Conservation (phyloP, 257 asterid genomes). For the Petunia axillaris region DNA sequence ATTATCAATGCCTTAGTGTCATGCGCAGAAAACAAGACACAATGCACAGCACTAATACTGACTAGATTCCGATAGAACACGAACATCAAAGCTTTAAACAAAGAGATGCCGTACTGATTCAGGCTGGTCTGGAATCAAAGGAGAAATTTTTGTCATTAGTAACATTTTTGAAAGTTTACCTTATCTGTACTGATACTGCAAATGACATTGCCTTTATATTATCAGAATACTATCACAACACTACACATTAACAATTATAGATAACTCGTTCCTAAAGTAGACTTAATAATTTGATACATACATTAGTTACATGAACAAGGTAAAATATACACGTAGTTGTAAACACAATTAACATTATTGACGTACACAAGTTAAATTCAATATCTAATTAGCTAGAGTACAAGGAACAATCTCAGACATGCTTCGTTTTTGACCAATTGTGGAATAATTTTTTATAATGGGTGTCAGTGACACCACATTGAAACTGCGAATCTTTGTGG, state of each 20-base stretch:
- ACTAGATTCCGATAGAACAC: conserved; percentile 28
- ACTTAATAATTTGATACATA: too few species aligned
- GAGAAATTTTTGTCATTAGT: too few species aligned
- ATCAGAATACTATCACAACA: too few species aligned
- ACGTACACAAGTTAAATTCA: too few species aligned
- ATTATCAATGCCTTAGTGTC: conserved; percentile 18
- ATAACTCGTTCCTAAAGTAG: too few species aligned
- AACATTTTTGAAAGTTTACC: too few species aligned
- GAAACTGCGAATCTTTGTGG: conserved; percentile 17
- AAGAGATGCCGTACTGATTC: not conserved
- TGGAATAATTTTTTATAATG: not conserved
- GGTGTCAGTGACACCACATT: conserved; percentile 21
- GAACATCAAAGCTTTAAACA: not conserved
- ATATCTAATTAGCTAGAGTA: not conserved
- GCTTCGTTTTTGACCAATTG: conserved; percentile 30
- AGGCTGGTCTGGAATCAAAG: not conserved
- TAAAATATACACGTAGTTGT: too few species aligned
- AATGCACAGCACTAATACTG: conserved; percentile 18
- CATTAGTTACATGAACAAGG: too few species aligned
- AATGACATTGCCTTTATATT: too few species aligned
- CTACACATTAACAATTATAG: too few species aligned
- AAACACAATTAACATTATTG: too few species aligned
- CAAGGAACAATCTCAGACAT: conserved; percentile 25
- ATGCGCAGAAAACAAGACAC: conserved; percentile 32
- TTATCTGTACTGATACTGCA: too few species aligned